phyloP scores from a whole-genome alignment of 2,329 filamentous ascomycete species.

The Stagonosporopsis tanaceti region DNA sequence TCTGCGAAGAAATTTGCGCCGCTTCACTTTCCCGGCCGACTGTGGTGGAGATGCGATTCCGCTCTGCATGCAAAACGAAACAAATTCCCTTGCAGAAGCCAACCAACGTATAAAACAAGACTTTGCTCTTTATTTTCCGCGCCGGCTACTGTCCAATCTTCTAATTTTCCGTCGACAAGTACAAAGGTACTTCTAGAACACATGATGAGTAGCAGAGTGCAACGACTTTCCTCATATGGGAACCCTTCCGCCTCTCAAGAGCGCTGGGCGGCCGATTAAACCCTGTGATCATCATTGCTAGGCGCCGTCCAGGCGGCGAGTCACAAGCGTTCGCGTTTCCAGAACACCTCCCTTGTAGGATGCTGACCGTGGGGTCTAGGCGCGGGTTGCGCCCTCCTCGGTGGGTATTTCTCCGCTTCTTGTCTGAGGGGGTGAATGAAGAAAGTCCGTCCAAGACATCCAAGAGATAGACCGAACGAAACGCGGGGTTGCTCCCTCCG shows the following conservation, averaged over 20 bases:
- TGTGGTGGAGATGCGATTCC: slow-evolving; percentile 14
- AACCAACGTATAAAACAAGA: not conserved
- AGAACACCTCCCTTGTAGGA: slow-evolving; percentile 20
- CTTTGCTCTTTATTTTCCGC: not conserved
- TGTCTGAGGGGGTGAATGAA: slow-evolving; percentile 6
- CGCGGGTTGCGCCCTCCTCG: slow-evolving; percentile 16
- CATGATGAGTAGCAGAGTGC: not conserved
- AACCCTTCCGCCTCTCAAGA: slow-evolving; percentile 11
- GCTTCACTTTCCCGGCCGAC: slow-evolving; percentile 20
- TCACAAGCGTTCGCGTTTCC: slow-evolving; percentile 16
- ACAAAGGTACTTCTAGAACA: slow-evolving; percentile 16
- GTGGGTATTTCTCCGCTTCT: slow-evolving; percentile 19
- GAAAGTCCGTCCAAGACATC: slow-evolving; percentile 12
- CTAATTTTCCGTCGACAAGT: slow-evolving; percentile 1
- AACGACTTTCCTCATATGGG: slow-evolving; percentile 13
- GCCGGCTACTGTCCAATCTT: not conserved
- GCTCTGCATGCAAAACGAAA: slow-evolving; percentile 1
- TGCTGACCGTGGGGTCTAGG: slow-evolving; percentile 16
- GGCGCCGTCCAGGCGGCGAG: slow-evolving; percentile 8
- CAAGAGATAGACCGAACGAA: not conserved
- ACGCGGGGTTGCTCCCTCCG: slow-evolving; percentile 2
- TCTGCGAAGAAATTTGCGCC: slow-evolving; percentile 14
- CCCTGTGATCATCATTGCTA: slow-evolving; percentile 19
- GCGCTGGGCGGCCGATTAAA: slow-evolving; percentile 13
- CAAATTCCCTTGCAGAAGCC: not conserved